Evolutionary conservation across 1,284 basidiomycete genomes (phyloP), one percentile per base, ranked within the genome.

Genomic region (Moniliophthora roreri): DNA sequence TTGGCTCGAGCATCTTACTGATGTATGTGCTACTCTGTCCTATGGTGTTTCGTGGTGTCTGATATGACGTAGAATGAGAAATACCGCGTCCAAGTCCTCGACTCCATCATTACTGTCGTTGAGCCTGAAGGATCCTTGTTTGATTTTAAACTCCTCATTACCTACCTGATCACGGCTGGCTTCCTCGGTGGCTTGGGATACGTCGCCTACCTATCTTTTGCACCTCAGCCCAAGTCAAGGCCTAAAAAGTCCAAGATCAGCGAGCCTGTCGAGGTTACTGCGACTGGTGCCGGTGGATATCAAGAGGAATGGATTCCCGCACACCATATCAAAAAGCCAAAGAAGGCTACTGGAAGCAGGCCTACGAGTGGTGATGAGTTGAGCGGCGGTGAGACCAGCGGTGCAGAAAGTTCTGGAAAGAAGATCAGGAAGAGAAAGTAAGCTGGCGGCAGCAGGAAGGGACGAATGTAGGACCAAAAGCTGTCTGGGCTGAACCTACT

Each of bases 301-400:
- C 84, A 93, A 63, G 91, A 95, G 66, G 92, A 95, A 64, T 95
- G 93, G 93, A 95, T 95, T 63, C 93, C 93, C 15, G 87, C 86
- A 61, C 87, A 92, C 62, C 91, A 94, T 63, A 89, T 89, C 69
- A 58, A 73, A 35, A 88, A 83, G 69, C 65, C 70, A 18, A 74
- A 76, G 44, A 76, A 77, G 62, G n/a, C 39, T 16, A 24, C 44
- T n/a, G 68, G 69, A 20, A 77, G 63, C 59, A 70, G 63, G 20
- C 42, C 56, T 16, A 46, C 44, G 9, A 87, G 86, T 58, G 88
- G 80, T 32, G 88, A 89, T 55, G 87, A 91, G 61, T 63, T 79
- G 42, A 89, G 85, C 56, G 82, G 77, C 11, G 72, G 69, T 1
- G 85, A 87, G 63, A 64, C 72, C 11, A 85, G 82, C 52, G 80